Percentiles rank a stretch among this genome's conserved stretches.
phyloP scores from a whole-genome alignment of 140 eudicot genomes.

The Senecio squalidus region DNA sequence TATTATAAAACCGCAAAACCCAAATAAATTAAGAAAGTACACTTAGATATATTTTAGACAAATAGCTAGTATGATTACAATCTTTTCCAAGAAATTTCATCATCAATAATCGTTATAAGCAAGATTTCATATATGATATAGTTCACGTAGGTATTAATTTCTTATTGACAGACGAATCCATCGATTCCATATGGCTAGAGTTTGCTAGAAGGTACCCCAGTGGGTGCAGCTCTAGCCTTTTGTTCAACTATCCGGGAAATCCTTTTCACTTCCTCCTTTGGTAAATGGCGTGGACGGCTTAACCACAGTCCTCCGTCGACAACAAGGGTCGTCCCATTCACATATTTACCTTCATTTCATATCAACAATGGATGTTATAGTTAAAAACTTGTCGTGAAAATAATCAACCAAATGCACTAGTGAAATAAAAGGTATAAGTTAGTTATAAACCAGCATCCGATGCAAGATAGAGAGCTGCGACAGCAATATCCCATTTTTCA shows the following conservation, averaged over 20 bases:
- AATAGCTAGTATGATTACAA: not conserved
- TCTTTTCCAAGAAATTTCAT: not conserved
- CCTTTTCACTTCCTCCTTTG: constrained; percentile 73
- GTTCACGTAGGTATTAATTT: not conserved
- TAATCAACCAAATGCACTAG: not conserved
- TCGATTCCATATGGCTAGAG: constrained; percentile 30
- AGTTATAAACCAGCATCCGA: constrained; percentile 87
- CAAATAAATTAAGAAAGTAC: too few species aligned
- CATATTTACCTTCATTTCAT: constrained; percentile 65
- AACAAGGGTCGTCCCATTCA: constrained; percentile 57
- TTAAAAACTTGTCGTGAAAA: not conserved
- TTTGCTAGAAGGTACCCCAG: constrained; percentile 80
- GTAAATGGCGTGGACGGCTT: constrained; percentile 72
- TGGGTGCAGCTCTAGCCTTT: constrained; percentile 54
- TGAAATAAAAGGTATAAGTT: not conserved
- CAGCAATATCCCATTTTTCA: constrained; percentile 94
- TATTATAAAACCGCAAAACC: too few species aligned
- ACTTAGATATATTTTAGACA: not conserved
- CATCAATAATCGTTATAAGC: not conserved
- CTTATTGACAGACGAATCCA: not conserved
- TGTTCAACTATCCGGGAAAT: constrained; percentile 80
- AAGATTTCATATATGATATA: not conserved
- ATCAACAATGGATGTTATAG: not conserved
- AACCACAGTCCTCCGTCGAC: constrained; percentile 97
- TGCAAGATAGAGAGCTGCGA: constrained; percentile 89